Conservation (phyloP, 345 rosid genomes). For the Crucihimalaya himalaica region DNA sequence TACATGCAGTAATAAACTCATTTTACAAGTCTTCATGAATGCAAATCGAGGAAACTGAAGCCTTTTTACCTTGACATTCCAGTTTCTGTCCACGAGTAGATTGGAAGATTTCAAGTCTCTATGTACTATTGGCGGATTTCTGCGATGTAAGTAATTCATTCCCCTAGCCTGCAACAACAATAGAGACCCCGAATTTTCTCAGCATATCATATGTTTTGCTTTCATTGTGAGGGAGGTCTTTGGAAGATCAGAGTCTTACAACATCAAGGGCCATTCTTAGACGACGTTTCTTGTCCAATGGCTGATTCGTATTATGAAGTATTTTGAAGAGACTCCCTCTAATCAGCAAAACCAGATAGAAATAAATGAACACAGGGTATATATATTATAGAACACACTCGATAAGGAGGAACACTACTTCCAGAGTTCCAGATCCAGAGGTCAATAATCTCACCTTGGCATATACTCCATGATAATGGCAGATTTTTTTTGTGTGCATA, state of each 20-base stretch:
- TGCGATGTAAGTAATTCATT: constrained; percentile 88
- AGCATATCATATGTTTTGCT: neutral
- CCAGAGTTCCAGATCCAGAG: neutral
- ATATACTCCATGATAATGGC: constrained; percentile 85
- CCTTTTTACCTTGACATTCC: constrained; percentile 78
- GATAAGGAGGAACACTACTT: neutral
- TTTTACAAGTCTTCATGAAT: neutral
- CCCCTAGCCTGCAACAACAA: constrained; percentile 73
- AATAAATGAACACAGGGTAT: neutral
- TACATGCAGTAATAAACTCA: neutral
- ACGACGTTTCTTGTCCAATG: constrained; percentile 71
- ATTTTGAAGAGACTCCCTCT: constrained; percentile 96
- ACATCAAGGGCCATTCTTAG: constrained; percentile 87
- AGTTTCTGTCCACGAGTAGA: constrained; percentile 82
- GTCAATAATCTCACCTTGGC: constrained; percentile 64
- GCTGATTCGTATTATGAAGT: constrained; percentile 72
- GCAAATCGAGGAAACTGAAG: neutral
- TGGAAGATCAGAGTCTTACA: constrained; percentile 46
- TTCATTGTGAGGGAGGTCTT: neutral
- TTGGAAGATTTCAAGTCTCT: constrained; percentile 91
- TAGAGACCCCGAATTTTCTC: neutral
- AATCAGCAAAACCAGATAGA: constrained; percentile 27
- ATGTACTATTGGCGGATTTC: constrained; percentile 89
- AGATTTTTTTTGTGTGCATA: constrained; percentile 65
- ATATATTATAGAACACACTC: neutral